These are phyloP conservation scores for Claviceps sp. DNA, from an alignment of 2,329 filamentous ascomycete genomes.

Conservation along the genomic window DNA sequence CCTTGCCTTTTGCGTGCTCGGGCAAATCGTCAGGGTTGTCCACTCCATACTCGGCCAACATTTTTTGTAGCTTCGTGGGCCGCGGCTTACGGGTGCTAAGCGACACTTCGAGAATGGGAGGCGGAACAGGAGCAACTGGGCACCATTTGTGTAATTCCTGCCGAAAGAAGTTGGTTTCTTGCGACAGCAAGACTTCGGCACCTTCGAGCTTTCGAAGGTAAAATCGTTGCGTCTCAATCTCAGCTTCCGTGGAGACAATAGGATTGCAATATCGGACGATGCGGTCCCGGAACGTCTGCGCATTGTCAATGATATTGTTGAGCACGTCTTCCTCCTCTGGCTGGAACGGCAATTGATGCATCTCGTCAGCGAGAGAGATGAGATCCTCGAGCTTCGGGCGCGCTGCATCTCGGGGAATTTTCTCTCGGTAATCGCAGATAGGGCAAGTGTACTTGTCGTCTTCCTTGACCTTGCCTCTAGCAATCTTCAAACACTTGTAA, in stretches of 20 bases:
- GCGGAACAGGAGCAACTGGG: slow-evolving; percentile 73
- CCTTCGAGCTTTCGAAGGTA: slow-evolving; percentile 96
- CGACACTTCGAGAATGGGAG: slow-evolving; percentile 75
- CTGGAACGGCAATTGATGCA: slow-evolving; percentile 73
- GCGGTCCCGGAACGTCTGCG: slow-evolving; percentile 70
- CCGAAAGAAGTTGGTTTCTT: slow-evolving; percentile 95
- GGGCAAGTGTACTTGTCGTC: slow-evolving; percentile 98
- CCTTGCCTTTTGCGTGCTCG: slow-evolving; percentile 66
- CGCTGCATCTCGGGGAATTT: slow-evolving; percentile 90
- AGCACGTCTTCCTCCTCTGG: slow-evolving; percentile 87
- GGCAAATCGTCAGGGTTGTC: slow-evolving; percentile 85
- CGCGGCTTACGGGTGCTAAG: slow-evolving; percentile 89
- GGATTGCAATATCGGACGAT: slow-evolving; percentile 72
- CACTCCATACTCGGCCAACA: slow-evolving; percentile 78
- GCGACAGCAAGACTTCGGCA: slow-evolving; percentile 79
- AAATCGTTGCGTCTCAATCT: slow-evolving; percentile 82
- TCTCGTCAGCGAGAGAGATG: slow-evolving; percentile 70
- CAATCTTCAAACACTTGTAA: slow-evolving; percentile 95
- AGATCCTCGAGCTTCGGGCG: slow-evolving; percentile 91
- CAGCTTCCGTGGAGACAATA: slow-evolving; percentile 66
- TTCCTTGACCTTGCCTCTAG: slow-evolving; percentile 92
- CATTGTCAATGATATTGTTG: slow-evolving; percentile 74
- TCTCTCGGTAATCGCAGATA: slow-evolving; percentile 93
- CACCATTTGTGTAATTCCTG: slow-evolving; percentile 93
- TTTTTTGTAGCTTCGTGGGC: slow-evolving; percentile 92